Base-by-base conservation (phyloP, 768 basidiomycete genomes). In the Ramaria sp. region DNA sequence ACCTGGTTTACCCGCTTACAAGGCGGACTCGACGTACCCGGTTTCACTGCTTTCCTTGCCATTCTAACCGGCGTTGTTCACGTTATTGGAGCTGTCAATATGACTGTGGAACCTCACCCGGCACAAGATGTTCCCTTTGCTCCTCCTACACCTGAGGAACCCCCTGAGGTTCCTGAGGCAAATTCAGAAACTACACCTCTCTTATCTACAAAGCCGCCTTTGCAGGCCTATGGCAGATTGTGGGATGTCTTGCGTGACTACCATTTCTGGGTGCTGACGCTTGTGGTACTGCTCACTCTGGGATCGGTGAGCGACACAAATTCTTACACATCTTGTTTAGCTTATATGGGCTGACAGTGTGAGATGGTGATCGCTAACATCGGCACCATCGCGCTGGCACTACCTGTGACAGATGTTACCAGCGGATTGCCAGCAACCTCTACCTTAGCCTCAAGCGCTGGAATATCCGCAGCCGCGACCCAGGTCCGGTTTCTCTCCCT, bases 301-400 rank as follows among this genome's bases (percentile, higher is more conserved):
- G 88, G 87, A 24, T 74, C 81, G 18, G 87, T 88, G 61, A 69
- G 85, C 75, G 8, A 49, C 36, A 37, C 58, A 24, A 3, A 5
- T 34, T 34, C 34, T 18, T 34, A 36, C 48, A 38, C 28, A 10
- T 42, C 8, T 27, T 27, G 27, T 48, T 42, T 22, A 56, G 52
- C 28, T 2, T 34, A 3, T 56, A 42, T 38, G 44, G 32, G 18
- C 30, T 39, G 25, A 5, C 52, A 87, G 84, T 78, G 76, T 44
- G 87, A 89, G 65, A 89, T 88, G 86, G 73, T 91, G 20, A 81
- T 90, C 18, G 83, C 86, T 18, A 91, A 88, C 61, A 81, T 91
- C 45, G 88, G 86, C 36, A 80, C 83, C 1, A 84, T 90, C 49
- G 75, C 83, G 13, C 67, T 83, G 3, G 81, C 88, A 13, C 74